Conservation (phyloP, 192 early-diverging fungal species). For the Coemansia sp. region DNA sequence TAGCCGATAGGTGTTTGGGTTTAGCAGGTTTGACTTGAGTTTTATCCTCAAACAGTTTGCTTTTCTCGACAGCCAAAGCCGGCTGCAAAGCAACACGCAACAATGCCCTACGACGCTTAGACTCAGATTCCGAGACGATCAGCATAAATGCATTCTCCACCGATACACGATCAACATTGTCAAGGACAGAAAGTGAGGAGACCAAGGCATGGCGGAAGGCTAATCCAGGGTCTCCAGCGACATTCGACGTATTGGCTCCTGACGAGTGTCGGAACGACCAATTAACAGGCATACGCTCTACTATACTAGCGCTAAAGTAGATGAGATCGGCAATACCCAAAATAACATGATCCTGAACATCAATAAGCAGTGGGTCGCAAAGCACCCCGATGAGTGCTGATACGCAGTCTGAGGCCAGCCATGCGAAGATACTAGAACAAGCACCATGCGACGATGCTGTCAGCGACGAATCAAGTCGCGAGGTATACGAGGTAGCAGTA, state of each 20-base stretch:
- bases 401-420: slow-evolving; percentile 12
- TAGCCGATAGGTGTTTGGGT: neutral
- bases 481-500: slow-evolving; percentile 8
- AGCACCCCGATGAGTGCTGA: slow-evolving; percentile 12
- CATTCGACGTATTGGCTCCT: slow-evolving; percentile 11
- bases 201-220: slow-evolving; percentile 21
- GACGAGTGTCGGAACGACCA: slow-evolving; percentile 34
- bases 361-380: slow-evolving; percentile 18
- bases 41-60: slow-evolving; percentile 24
- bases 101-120: slow-evolving; percentile 26
- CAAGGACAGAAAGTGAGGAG: neutral
- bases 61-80: slow-evolving; percentile 40
- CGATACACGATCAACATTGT: neutral
- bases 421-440: slow-evolving; percentile 10
- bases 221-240: slow-evolving; percentile 18
- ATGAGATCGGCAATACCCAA: slow-evolving; percentile 20
- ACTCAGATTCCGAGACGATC: neutral
- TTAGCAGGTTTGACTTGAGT: neutral
- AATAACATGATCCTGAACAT: slow-evolving; percentile 25
- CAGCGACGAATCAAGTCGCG: slow-evolving; percentile 18
- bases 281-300: slow-evolving; percentile 18
- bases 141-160: slow-evolving; percentile 9
- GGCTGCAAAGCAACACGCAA: slow-evolving; percentile 30
- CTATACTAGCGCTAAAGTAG: slow-evolving; percentile 14
- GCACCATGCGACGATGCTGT: neutral